Conservation (phyloP, 768 basidiomycete genomes). For the Lepiota brunneoincarnata region DNA sequence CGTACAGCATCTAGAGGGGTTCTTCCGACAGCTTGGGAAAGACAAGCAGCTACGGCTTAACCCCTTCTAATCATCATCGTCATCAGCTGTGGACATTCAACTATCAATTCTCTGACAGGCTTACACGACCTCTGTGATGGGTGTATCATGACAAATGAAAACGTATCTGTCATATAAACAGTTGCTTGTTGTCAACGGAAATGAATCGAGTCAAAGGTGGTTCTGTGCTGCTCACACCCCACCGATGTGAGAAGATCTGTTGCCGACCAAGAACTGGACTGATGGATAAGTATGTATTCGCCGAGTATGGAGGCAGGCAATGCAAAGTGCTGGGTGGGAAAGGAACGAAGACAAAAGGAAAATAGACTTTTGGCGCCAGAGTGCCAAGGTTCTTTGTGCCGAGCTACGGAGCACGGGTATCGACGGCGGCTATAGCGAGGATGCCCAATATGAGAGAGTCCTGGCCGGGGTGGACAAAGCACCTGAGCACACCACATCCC, state of each 20-base stretch:
- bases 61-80: background rate
- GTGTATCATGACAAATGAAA: constrained; percentile 3
- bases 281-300: background rate
- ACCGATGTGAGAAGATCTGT: constrained; percentile 5
- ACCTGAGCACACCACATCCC: background rate
- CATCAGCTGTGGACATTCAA: background rate
- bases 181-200: constrained; percentile 1
- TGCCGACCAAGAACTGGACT: background rate
- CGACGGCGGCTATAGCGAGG: background rate
- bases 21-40: constrained; percentile 2
- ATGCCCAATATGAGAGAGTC: background rate
- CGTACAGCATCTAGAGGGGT: background rate
- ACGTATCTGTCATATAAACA: constrained; percentile 7
- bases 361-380: background rate
- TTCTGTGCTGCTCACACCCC: background rate
- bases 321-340: background rate
- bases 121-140: background rate
- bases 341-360: constrained; percentile 6
- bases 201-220: background rate
- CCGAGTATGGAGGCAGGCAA: constrained; percentile 6
- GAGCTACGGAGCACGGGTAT: background rate
- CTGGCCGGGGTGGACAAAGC: background rate
- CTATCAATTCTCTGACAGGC: background rate
- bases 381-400: background rate
- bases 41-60: background rate